Conservation (phyloP, 352 stramenopile genomes). For the Peronospora farinosa region DNA sequence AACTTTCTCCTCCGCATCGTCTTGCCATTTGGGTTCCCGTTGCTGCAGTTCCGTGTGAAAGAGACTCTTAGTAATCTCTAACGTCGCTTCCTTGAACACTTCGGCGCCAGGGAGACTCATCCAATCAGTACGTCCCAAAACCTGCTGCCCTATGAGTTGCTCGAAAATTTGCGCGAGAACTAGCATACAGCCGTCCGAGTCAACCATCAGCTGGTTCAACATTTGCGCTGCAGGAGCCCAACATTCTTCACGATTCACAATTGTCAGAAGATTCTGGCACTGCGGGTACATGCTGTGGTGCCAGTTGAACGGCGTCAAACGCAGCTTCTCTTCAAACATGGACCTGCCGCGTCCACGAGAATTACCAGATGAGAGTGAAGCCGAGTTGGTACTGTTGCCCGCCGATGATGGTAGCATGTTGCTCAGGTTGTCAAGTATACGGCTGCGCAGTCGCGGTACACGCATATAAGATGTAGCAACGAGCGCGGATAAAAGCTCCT, state of each 20-base stretch:
- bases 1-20: constrained; percentile 26
- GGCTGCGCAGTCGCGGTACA: constrained; percentile 42
- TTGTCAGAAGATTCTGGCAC: constrained; percentile 42
- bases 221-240: constrained; percentile 33
- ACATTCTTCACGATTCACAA: constrained; percentile 38
- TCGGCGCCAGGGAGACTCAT: constrained; percentile 49
- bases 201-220: constrained; percentile 29
- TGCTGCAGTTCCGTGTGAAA: constrained; percentile 40
- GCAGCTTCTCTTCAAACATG: constrained; percentile 37
- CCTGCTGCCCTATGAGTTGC: constrained; percentile 38
- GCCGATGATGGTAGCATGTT: constrained; percentile 19
- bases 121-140: constrained; percentile 52
- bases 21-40: constrained; percentile 33
- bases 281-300: constrained; percentile 40
- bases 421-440: constrained; percentile 44
- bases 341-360: constrained; percentile 32
- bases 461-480: constrained; percentile 50
- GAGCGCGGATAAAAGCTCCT: constrained; percentile 37
- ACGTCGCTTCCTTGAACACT: constrained; percentile 36
- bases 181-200: constrained; percentile 37
- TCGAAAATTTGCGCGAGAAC: constrained; percentile 52
- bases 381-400: constrained; percentile 17
- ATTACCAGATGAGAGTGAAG: constrained; percentile 19
- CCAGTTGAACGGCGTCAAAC: constrained; percentile 54
- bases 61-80: constrained; percentile 36